Conservation (phyloP, 2,329 filamentous ascomycete species). For the Endoconidiophora polonica region DNA sequence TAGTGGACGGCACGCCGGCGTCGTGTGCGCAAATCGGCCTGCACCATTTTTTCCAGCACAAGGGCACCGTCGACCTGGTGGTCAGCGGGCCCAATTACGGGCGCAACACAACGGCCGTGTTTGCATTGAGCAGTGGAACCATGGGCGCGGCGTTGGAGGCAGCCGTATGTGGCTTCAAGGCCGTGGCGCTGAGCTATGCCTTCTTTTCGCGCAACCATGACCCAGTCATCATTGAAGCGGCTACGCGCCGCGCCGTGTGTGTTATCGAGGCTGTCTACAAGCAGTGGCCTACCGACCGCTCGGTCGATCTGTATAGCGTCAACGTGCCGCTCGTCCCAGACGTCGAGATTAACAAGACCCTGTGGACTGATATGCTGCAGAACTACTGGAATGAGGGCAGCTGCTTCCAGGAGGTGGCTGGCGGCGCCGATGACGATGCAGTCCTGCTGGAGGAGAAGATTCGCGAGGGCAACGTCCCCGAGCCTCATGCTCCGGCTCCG, state of each 20-base stretch:
- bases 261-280: constrained; percentile 64
- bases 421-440: constrained; percentile 47
- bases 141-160: constrained; percentile 64
- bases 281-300: constrained; percentile 51
- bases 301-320: constrained; percentile 72
- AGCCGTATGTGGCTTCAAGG: constrained; percentile 48
- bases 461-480: constrained; percentile 17
- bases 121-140: constrained; percentile 62
- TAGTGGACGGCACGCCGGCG: constrained; percentile 67
- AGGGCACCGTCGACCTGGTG: constrained; percentile 57
- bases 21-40: constrained; percentile 70
- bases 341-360: constrained; percentile 51
- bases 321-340: constrained; percentile 76
- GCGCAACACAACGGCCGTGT: constrained; percentile 65
- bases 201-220: constrained; percentile 81
- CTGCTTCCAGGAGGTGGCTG: constrained; percentile 66
- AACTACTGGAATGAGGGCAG: constrained; percentile 78
- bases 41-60: constrained; percentile 60
- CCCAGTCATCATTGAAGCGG: constrained; percentile 60
- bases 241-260: constrained; percentile 54
- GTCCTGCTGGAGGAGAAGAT: constrained; percentile 35
- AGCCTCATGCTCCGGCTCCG: constrained; percentile 15
- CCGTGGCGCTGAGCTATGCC: constrained; percentile 77
- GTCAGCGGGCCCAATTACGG: constrained; percentile 72
- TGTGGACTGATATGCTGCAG: constrained; percentile 78